A percentile compares a stretch with the other conserved stretches of the same genome.
Conservation (phyloP, 306 rosid species). For the Ormosia semicastrata region DNA sequence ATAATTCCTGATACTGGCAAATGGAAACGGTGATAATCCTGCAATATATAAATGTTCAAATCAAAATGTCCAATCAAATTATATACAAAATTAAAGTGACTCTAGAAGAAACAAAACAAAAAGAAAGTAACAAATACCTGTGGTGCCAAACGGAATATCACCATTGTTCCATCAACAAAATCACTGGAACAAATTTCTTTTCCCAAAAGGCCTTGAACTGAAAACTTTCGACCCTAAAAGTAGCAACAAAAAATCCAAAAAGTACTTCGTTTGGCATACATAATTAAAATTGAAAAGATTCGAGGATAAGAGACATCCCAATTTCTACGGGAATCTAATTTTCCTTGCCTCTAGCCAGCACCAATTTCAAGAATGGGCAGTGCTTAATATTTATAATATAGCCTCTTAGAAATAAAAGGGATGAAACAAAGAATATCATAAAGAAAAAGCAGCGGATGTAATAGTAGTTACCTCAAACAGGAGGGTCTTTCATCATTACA, state of each 20-base stretch:
- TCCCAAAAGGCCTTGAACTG: constrained; percentile 87
- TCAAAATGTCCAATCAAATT: constrained; percentile 12
- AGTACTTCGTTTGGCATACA: constrained; percentile 14
- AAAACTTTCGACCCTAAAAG: constrained; percentile 85
- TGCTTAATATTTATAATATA: background rate
- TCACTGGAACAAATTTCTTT: constrained; percentile 58
- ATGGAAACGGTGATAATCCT: constrained; percentile 99
- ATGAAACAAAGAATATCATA: background rate
- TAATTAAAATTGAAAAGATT: constrained; percentile 7
- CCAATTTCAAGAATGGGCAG: background rate
- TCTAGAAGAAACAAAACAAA: background rate
- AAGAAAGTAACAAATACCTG: constrained; percentile 59
- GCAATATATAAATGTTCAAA: constrained; percentile 33
- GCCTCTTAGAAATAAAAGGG: background rate
- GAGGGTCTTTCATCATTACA: background rate
- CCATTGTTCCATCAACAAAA: constrained; percentile 81
- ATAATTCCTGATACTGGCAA: constrained; percentile 79
- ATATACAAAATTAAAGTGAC: background rate
- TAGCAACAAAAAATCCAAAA: constrained; percentile 10
- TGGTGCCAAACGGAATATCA: constrained; percentile 96
- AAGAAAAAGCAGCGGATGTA: background rate
- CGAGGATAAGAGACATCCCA: background rate
- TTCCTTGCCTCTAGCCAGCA: background rate
- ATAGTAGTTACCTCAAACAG: constrained; percentile 9
- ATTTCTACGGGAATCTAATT: background rate